Conservation (phyloP, 306 rosid genomes). For the Comarum palustre region DNA sequence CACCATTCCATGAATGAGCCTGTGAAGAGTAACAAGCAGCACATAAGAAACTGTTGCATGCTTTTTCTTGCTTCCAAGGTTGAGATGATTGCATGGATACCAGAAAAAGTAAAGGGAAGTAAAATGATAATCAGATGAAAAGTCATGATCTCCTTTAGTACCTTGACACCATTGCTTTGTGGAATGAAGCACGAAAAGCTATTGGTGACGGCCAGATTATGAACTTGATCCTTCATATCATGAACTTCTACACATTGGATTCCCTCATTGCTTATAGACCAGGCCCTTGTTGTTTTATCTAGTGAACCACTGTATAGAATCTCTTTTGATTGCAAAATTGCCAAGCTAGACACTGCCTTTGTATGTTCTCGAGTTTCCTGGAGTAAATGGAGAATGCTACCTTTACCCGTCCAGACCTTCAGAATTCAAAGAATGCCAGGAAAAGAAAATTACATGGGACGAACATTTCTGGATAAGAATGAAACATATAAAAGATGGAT, state of each 20-base stretch:
- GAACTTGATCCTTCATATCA: slow-evolving; percentile 86
- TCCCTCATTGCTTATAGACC: slow-evolving; percentile 61
- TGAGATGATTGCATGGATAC: not conserved
- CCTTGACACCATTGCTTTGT: slow-evolving; percentile 79
- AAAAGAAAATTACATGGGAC: slow-evolving; percentile 12
- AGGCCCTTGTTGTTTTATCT: slow-evolving; percentile 71
- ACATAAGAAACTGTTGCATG: not conserved
- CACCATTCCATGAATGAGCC: slow-evolving; percentile 68
- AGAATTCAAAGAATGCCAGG: slow-evolving; percentile 29
- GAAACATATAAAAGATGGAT: not conserved
- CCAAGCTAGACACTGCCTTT: slow-evolving; percentile 73
- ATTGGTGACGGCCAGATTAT: slow-evolving; percentile 48
- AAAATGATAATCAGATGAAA: not conserved
- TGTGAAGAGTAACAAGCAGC: slow-evolving; percentile 10
- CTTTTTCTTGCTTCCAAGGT: slow-evolving; percentile 2
- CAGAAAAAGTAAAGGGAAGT: slow-evolving; percentile 6
- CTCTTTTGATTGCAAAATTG: slow-evolving; percentile 49
- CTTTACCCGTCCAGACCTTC: slow-evolving; percentile 77
- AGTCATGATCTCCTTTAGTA: slow-evolving; percentile 22
- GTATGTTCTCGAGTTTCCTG: slow-evolving; percentile 70
- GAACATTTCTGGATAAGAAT: not conserved
- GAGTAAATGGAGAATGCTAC: slow-evolving; percentile 57
- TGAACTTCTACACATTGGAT: slow-evolving; percentile 56
- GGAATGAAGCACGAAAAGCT: slow-evolving; percentile 63
- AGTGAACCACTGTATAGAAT: slow-evolving; percentile 81